Evolutionary conservation across 805 yeast species (phyloP).

Genomic region (Ogataea populi-albae): DNA sequence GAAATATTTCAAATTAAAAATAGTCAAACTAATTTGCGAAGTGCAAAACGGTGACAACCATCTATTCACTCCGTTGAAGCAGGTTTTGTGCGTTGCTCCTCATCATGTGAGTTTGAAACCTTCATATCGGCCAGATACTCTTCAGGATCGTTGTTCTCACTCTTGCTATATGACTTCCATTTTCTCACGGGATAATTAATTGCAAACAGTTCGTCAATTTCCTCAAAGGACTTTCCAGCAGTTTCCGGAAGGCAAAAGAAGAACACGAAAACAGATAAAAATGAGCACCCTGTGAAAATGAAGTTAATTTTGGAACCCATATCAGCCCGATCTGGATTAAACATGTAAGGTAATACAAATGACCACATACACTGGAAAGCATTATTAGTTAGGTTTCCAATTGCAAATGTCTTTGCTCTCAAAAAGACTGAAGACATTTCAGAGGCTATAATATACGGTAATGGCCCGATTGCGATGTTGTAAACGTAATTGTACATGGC

Average conservation of each 20-base stretch:
- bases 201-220: conserved; percentile 54
- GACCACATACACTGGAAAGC: conserved; percentile 33
- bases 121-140: conserved; percentile 1
- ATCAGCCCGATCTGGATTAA: conserved; percentile 45
- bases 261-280: conserved; percentile 38
- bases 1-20: no score
- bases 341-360: conserved; percentile 46
- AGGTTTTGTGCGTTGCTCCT: no score
- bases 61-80: no score
- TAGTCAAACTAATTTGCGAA: no score
- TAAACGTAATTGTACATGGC: conserved; percentile 26
- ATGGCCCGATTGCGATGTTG: conserved; percentile 31
- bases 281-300: conserved; percentile 41
- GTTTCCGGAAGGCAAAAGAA: conserved; percentile 60
- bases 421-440: conserved; percentile 40
- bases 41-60: no score
- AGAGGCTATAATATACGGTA: conserved; percentile 30
- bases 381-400: conserved; percentile 33
- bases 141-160: conserved; percentile 5
- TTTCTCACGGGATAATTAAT: conserved; percentile 31
- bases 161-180: conserved; percentile 20
- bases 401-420: conserved; percentile 40
- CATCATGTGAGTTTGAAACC: neutral
- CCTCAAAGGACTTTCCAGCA: conserved; percentile 54
- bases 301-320: conserved; percentile 50